Evolutionary conservation across 129 eudicot species (phyloP), one percentile per base, ranked within the genome.

Genomic region (Flaveria robusta): DNA sequence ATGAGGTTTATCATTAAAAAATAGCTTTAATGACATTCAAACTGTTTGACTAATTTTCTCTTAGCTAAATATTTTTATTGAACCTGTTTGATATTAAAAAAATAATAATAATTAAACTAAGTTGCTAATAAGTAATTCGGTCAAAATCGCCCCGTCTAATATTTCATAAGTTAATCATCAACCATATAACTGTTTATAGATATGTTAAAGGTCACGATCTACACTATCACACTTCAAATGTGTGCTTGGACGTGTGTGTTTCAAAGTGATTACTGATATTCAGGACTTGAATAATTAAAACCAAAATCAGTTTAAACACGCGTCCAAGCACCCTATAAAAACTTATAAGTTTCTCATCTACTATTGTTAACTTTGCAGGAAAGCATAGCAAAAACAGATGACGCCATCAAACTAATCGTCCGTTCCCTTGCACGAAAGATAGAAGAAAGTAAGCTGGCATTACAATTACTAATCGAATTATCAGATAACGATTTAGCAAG

Each of bases 381-480:
- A 71, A 78, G 59, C 70, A 74, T 86, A 22, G 87, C 75, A 10
- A 29, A 71, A 65, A 58, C 63, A 1, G 83, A 86, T 23, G 68
- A 78, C 71, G 81, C 81, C 72, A 83, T 86, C 71, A 77, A 72
- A 66, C 56, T 37, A 66, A 37, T 86, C 14, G 90, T 81, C 76
- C 59, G 81, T 63, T 86, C 86, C 18, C 87, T 86, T 77, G 87
- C 87, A 63, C 87, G 86, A 65, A 78, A 81, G 68, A 76, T 81
- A 3, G 86, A 81, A 41, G 90, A 86, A 78, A 81, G 87, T 11
- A 86, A 77, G 82, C 55, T 81, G 81, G 90, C 90, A 19, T 52
- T 86, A 81, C 66, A 74, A 31, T 34, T 86, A 74, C 87, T 86
- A 41, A 43, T 49, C 71, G 87, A 69, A 59, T 77, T 86, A 77